These are phyloP conservation scores for Solanum rostratum DNA, from an alignment of 257 asterid genomes.

Conservation along the genomic window DNA sequence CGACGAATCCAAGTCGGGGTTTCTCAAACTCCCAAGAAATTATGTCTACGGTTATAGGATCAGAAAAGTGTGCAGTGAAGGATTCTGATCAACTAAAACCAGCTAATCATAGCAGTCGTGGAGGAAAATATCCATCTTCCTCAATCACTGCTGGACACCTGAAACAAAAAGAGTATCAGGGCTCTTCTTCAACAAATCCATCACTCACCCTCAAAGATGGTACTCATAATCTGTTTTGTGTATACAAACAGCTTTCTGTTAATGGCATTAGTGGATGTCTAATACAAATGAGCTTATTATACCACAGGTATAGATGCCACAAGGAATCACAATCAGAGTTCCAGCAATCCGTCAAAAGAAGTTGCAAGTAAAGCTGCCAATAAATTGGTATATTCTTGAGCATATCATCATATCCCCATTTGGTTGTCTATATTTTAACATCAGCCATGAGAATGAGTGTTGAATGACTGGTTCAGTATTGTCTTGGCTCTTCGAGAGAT, in stretches of 20 bases:
- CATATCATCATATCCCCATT: neutral
- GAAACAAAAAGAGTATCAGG: constrained; percentile 5
- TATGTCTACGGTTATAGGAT: neutral
- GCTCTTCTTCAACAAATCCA: constrained; percentile 11
- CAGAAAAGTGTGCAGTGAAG: constrained; percentile 6
- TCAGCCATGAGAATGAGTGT: neutral
- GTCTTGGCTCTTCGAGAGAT: neutral
- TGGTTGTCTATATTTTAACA: neutral
- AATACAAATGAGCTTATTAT: neutral
- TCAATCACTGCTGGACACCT: neutral
- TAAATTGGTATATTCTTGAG: constrained; percentile 7
- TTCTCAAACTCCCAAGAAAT: neutral
- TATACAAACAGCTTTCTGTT: neutral
- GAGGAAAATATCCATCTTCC: constrained; percentile 1
- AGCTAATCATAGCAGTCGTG: neutral
- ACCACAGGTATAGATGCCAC: constrained; percentile 11
- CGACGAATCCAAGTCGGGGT: neutral
- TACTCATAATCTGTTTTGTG: neutral
- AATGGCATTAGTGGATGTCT: neutral
- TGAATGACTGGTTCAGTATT: neutral
- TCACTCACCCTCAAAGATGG: constrained; percentile 9
- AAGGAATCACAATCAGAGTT: constrained; percentile 4
- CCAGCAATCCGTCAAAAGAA: constrained; percentile 10
- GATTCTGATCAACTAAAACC: neutral
- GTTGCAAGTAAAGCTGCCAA: constrained; percentile 2